phyloP scores from a whole-genome alignment of 2,329 filamentous ascomycete species.

The Bipolaris cookei region DNA sequence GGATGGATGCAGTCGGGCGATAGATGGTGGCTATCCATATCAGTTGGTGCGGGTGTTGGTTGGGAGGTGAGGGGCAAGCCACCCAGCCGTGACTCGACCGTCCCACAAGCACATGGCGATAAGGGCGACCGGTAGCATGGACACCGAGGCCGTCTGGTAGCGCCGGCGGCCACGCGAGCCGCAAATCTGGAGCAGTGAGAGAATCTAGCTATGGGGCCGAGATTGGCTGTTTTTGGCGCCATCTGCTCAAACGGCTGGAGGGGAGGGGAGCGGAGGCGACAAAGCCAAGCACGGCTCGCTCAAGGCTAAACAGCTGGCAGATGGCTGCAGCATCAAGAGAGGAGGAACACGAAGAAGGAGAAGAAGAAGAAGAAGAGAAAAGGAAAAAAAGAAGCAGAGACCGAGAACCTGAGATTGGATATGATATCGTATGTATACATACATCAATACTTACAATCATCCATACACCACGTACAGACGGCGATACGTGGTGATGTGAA shows the following conservation, averaged over 20 bases:
- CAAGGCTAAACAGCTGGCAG: not conserved
- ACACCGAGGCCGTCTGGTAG: constrained; percentile 5
- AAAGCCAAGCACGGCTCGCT: constrained; percentile 4
- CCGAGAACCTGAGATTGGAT: too few relatives aligned
- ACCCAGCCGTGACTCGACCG: too few relatives aligned
- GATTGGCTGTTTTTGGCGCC: constrained; percentile 12
- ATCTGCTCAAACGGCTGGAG: constrained; percentile 3
- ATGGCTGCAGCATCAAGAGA: too few relatives aligned
- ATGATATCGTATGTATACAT: too few relatives aligned
- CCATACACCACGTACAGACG: too few relatives aligned
- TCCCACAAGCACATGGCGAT: too few relatives aligned
- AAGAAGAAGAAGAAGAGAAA: too few relatives aligned
- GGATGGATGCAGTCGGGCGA: not conserved
- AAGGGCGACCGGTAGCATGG: not conserved
- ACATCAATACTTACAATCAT: too few relatives aligned
- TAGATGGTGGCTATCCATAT: not conserved
- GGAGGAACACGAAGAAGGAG: too few relatives aligned
- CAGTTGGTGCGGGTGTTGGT: not conserved
- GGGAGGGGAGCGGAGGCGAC: constrained; percentile 6
- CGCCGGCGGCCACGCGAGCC: constrained; percentile 14
- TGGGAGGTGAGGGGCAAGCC: not conserved
- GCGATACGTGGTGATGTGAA: not conserved
- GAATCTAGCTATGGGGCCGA: constrained; percentile 8
- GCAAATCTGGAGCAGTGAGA: constrained; percentile 15
- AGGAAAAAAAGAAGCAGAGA: too few relatives aligned